Conservation (phyloP, 352 stramenopile species). For the Phytophthora pini region DNA sequence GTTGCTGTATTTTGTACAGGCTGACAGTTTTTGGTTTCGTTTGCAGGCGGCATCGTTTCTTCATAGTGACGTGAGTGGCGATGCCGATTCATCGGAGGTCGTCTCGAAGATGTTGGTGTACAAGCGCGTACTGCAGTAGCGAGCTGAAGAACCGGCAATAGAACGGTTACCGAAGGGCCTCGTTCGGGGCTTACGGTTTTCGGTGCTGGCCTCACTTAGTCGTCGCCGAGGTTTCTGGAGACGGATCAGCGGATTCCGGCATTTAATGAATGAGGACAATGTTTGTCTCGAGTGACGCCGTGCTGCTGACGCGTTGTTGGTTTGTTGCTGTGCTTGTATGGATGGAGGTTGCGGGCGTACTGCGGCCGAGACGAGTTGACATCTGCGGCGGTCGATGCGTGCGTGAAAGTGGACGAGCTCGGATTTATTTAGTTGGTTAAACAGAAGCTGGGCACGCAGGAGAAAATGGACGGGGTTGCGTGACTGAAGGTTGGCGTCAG, state of each 20-base stretch:
- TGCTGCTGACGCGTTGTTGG: constrained; percentile 13
- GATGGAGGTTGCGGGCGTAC: constrained; percentile 15
- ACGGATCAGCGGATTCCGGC: constrained; percentile 6
- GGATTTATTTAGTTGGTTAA: constrained; percentile 73
- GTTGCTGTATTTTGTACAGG: not conserved
- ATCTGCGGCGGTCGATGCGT: constrained; percentile 34
- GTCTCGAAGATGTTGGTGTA: constrained; percentile 76
- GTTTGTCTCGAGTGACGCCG: constrained; percentile 14
- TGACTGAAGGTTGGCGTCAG: constrained; percentile 20
- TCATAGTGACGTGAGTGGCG: constrained; percentile 75
- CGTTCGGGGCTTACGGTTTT: constrained; percentile 5
- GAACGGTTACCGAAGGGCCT: constrained; percentile 15
- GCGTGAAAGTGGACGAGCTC: constrained; percentile 54
- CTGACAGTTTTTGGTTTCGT: constrained; percentile 12
- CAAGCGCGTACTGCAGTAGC: constrained; percentile 37
- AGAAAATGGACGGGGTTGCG: constrained; percentile 16
- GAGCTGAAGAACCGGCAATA: constrained; percentile 12
- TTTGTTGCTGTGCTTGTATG: constrained; percentile 33
- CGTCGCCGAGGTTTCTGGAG: constrained; percentile 12
- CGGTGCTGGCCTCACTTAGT: not conserved
- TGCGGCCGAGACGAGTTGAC: constrained; percentile 13
- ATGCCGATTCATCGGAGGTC: constrained; percentile 66
- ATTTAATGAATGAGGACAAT: constrained; percentile 25
- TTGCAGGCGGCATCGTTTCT: constrained; percentile 59
- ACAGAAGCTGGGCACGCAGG: constrained; percentile 57